A percentile compares a stretch with the other conserved stretches of the same genome.
Conservation (phyloP, 352 stramenopile species). For the Phytophthora sp. region DNA sequence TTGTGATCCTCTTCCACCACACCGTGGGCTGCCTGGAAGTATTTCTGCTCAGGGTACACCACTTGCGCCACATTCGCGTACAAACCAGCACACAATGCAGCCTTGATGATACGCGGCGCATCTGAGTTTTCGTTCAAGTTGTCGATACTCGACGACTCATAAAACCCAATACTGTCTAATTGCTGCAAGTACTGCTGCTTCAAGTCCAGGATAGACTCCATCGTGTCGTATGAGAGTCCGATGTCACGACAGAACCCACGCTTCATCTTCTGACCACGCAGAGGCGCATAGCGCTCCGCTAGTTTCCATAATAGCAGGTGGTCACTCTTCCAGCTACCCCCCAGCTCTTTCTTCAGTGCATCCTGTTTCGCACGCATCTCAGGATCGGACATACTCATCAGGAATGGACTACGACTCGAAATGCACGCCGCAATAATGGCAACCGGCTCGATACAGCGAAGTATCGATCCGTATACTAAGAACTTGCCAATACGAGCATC, state of each 20-base stretch:
- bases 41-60: slow-evolving; percentile 94
- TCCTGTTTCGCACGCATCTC: slow-evolving; percentile 66
- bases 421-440: slow-evolving; percentile 85
- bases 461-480: slow-evolving; percentile 86
- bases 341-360: slow-evolving; percentile 71
- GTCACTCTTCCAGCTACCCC: slow-evolving; percentile 71
- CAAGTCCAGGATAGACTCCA: slow-evolving; percentile 94
- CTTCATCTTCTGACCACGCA: slow-evolving; percentile 56
- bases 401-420: slow-evolving; percentile 79
- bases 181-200: slow-evolving; percentile 88
- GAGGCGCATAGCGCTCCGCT: slow-evolving; percentile 69
- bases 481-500: slow-evolving; percentile 90
- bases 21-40: slow-evolving; percentile 93
- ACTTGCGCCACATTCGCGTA: slow-evolving; percentile 86
- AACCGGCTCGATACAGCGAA: slow-evolving; percentile 84
- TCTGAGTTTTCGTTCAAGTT: slow-evolving; percentile 66
- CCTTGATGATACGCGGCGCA: slow-evolving; percentile 93
- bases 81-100: slow-evolving; percentile 78
- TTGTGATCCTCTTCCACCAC: slow-evolving; percentile 91
- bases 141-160: slow-evolving; percentile 47
- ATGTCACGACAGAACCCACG: slow-evolving; percentile 73
- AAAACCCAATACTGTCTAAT: slow-evolving; percentile 80
- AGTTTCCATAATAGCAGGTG: slow-evolving; percentile 82
- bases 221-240: slow-evolving; percentile 84
- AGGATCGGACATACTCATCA: slow-evolving; percentile 73